Evolutionary conservation across 2,329 filamentous ascomycete genomes (phyloP).

Genomic region (Penicillium rolfsii): DNA sequence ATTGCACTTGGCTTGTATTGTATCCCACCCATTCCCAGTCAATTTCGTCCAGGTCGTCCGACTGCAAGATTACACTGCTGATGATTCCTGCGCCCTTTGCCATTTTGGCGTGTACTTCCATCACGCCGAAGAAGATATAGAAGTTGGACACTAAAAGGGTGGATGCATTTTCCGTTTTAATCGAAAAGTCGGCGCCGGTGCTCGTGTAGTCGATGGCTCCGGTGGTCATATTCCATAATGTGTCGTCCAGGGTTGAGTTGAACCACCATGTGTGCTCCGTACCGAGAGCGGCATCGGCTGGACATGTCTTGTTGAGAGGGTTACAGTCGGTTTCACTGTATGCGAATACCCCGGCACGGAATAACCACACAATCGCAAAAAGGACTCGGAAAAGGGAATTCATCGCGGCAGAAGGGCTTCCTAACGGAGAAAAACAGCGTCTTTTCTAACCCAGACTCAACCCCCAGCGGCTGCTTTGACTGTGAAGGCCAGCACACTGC

Average conservation of each 20-base stretch:
- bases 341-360: not conserved
- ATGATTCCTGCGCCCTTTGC: slow-evolving; percentile 75
- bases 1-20: slow-evolving; percentile 59
- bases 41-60: slow-evolving; percentile 81
- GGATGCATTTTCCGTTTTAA: slow-evolving; percentile 70
- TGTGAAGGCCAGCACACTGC: not conserved
- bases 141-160: slow-evolving; percentile 78
- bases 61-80: slow-evolving; percentile 78
- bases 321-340: slow-evolving; percentile 67
- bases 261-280: slow-evolving; percentile 64
- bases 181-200: slow-evolving; percentile 70
- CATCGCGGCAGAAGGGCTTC: not conserved
- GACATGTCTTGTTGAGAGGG: slow-evolving; percentile 71
- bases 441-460: not conserved
- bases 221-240: slow-evolving; percentile 69
- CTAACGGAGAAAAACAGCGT: not conserved
- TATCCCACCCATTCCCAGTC: slow-evolving; percentile 63
- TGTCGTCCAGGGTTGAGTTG: slow-evolving; percentile 60
- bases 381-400: not conserved
- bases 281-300: slow-evolving; percentile 70
- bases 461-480: not conserved
- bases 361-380: not conserved
- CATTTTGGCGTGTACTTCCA: slow-evolving; percentile 77
- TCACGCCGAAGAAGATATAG: slow-evolving; percentile 82
- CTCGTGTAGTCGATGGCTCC: slow-evolving; percentile 65